Percentiles rank a stretch among this genome's conserved stretches.
Conservation (phyloP, 306 rosid species). For the Lablab purpureus region DNA sequence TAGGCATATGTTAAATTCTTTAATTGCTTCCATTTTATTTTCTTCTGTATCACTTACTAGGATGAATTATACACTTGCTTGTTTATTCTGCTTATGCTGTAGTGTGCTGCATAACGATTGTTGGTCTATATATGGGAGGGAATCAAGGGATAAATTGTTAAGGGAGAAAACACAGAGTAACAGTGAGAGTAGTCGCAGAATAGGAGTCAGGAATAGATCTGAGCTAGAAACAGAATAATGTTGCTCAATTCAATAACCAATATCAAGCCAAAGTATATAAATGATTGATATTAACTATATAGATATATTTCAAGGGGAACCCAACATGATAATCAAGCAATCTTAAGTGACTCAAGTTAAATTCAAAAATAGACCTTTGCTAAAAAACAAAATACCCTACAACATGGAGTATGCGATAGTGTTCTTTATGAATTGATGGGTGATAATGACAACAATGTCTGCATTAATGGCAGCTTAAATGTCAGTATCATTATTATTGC, state of each 20-base stretch:
- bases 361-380: background rate
- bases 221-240: constrained; percentile 2
- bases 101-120: background rate
- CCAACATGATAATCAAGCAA: background rate
- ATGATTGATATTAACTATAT: background rate
- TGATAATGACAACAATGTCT: too few species aligned
- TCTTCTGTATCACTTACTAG: constrained; percentile 11
- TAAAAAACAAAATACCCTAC: background rate
- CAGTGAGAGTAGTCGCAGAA: constrained; percentile 2
- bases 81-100: constrained; percentile 23
- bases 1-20: background rate
- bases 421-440: background rate
- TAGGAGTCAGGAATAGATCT: constrained; percentile 21
- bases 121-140: constrained; percentile 15
- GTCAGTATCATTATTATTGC: too few species aligned
- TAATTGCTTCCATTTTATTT: constrained; percentile 29
- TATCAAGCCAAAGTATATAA: background rate
- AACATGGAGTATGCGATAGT: background rate
- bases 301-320: background rate
- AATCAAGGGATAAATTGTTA: constrained; percentile 11
- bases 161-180: background rate
- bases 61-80: constrained; percentile 17
- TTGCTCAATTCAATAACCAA: constrained; percentile 2
- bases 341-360: background rate
- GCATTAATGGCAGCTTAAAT: too few species aligned